These are phyloP conservation scores for Phaeomoniella chlamydospora DNA, from an alignment of 2,329 filamentous ascomycete genomes.

Conservation along the genomic window DNA sequence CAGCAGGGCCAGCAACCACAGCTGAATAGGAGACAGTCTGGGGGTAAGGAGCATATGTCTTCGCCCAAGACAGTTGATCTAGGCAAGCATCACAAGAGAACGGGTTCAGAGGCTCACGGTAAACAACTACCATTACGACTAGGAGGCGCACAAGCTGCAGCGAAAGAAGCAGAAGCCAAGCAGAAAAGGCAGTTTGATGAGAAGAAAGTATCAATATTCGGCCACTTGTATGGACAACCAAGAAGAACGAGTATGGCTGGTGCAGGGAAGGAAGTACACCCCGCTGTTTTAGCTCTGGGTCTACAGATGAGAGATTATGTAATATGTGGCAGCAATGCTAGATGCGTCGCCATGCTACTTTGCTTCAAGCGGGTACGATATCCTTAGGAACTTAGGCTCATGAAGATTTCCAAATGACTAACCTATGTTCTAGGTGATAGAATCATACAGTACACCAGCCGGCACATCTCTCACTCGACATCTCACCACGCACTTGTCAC, in stretches of 20 bases:
- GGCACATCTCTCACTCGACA: constrained; percentile 78
- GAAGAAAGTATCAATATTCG: constrained; percentile 62
- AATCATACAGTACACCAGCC: constrained; percentile 78
- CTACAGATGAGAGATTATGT: constrained; percentile 83
- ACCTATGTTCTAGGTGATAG: constrained; percentile 53
- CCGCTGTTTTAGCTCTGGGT: constrained; percentile 68
- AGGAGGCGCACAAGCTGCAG: constrained; percentile 21
- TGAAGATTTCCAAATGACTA: neutral
- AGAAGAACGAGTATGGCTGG: constrained; percentile 49
- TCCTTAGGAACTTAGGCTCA: neutral
- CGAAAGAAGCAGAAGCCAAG: constrained; percentile 26
- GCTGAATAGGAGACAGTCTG: constrained; percentile 14
- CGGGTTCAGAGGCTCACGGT: constrained; percentile 14
- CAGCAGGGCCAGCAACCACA: constrained; percentile 14
- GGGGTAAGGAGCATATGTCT: constrained; percentile 12
- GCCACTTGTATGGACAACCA: constrained; percentile 59
- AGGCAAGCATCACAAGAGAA: constrained; percentile 17
- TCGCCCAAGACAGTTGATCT: constrained; percentile 13
- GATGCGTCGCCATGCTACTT: constrained; percentile 73
- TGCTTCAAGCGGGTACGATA: constrained; percentile 68
- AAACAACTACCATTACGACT: constrained; percentile 16
- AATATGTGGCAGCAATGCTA: constrained; percentile 76
- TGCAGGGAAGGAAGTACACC: constrained; percentile 62
- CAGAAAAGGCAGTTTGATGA: constrained; percentile 32
- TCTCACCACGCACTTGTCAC: constrained; percentile 81